These are phyloP conservation scores for Knoxia roxburghii DNA, from an alignment of 257 asterid genomes.

Conservation along the genomic window DNA sequence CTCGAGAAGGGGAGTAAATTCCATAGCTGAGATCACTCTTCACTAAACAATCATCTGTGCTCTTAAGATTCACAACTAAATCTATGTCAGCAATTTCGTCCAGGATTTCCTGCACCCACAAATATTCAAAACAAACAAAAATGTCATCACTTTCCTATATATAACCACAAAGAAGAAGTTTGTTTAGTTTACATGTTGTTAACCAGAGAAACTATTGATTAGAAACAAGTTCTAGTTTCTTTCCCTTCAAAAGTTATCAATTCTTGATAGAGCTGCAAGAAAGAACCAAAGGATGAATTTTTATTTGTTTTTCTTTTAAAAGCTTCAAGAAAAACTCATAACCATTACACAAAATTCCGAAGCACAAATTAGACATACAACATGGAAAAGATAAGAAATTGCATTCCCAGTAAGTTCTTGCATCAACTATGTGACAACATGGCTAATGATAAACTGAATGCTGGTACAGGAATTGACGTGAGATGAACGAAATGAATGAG, in stretches of 20 bases:
- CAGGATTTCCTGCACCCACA: conserved; percentile 61
- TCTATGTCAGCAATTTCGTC: conserved; percentile 76
- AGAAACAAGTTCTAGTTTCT: not conserved
- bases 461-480: too few relatives aligned
- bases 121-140: not conserved
- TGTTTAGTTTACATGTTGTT: not conserved
- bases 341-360: not conserved
- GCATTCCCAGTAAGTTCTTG: too few relatives aligned
- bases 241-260: not conserved
- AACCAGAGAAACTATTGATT: not conserved
- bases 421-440: too few relatives aligned
- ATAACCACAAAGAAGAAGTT: not conserved
- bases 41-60: conserved; percentile 35
- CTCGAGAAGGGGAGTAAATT: conserved; percentile 40
- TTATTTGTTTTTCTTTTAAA: too few relatives aligned
- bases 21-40: conserved; percentile 32
- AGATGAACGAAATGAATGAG: not conserved
- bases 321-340: not conserved
- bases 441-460: too few relatives aligned
- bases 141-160: not conserved
- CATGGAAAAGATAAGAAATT: too few relatives aligned
- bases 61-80: conserved; percentile 76
- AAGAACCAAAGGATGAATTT: too few relatives aligned
- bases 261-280: not conserved
- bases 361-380: not conserved